Conservation (phyloP, 2,329 filamentous ascomycete genomes). For the Fusarium pseudonygamai region DNA sequence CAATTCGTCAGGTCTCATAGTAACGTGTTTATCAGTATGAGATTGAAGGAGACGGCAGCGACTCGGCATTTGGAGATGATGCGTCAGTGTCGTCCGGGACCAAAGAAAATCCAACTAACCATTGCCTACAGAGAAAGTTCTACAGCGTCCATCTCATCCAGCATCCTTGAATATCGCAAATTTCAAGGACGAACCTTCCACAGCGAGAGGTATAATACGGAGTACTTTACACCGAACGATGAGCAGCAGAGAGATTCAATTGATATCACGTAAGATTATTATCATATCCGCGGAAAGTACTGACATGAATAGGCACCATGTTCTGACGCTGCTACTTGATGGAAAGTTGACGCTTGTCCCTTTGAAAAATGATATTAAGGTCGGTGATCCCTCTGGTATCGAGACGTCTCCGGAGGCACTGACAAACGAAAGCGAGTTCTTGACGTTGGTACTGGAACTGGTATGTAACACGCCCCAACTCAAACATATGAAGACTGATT, state of each 20-base stretch:
- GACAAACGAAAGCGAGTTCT: not conserved
- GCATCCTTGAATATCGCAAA: conserved; percentile 5
- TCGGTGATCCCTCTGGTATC: not conserved
- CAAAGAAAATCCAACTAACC: rapidly evolving
- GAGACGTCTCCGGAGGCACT: too few species aligned
- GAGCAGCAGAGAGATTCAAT: conserved; percentile 14
- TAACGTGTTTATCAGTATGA: not conserved
- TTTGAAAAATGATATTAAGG: not conserved
- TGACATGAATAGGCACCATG: not conserved
- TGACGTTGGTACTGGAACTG: not conserved
- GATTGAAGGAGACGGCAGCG: not conserved
- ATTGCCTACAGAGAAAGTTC: not conserved
- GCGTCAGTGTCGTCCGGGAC: rapidly evolving
- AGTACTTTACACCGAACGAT: conserved; percentile 4
- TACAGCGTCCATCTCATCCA: conserved; percentile 3
- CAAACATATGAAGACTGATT: not conserved
- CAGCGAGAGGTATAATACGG: not conserved
- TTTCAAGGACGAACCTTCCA: conserved; percentile 12
- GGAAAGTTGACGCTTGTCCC: not conserved
- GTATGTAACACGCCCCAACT: not conserved
- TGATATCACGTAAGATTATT: conserved; percentile 3
- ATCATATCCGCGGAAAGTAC: rapidly evolving
- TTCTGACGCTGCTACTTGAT: not conserved
- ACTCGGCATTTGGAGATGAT: not conserved
- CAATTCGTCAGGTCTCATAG: rapidly evolving